These are phyloP conservation scores for Fistulifera pelliculosa DNA, from an alignment of 108 stramenopile species.

Conservation along the genomic window DNA sequence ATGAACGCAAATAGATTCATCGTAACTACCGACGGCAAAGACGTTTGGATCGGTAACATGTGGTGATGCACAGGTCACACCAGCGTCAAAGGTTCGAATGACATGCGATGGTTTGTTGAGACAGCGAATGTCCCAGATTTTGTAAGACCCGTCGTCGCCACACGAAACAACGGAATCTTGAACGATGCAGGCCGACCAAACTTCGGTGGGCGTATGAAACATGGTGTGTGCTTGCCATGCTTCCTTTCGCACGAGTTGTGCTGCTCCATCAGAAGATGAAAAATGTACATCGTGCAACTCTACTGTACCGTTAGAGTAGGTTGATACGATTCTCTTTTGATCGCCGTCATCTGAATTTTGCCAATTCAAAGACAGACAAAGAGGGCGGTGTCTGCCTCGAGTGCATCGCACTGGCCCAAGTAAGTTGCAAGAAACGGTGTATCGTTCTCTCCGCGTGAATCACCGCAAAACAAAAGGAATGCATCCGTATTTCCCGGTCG, in stretches of 20 bases:
- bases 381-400: neutral
- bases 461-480: conserved; percentile 23
- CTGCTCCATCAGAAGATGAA: conserved; percentile 1
- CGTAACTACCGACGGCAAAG: conserved; percentile 72
- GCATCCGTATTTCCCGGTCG: conserved; percentile 31
- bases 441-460: conserved; percentile 11
- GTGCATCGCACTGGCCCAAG: conserved; percentile 1
- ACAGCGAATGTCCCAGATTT: conserved; percentile 57
- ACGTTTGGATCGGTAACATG: conserved; percentile 43
- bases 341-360: conserved; percentile 3
- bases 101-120: conserved; percentile 23
- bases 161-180: conserved; percentile 24
- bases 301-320: conserved; percentile 38
- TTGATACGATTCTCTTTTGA: conserved; percentile 48
- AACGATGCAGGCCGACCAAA: conserved; percentile 50
- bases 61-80: conserved; percentile 68
- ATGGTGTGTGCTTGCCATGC: conserved; percentile 66
- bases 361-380: conserved; percentile 14
- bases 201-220: conserved; percentile 66
- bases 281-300: conserved; percentile 7
- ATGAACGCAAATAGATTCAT: conserved; percentile 61
- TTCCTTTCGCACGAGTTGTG: conserved; percentile 9
- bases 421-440: conserved; percentile 7
- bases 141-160: conserved; percentile 46
- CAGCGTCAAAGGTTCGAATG: conserved; percentile 56